Conservation (phyloP, 768 basidiomycete species). For the Boletus edulis region DNA sequence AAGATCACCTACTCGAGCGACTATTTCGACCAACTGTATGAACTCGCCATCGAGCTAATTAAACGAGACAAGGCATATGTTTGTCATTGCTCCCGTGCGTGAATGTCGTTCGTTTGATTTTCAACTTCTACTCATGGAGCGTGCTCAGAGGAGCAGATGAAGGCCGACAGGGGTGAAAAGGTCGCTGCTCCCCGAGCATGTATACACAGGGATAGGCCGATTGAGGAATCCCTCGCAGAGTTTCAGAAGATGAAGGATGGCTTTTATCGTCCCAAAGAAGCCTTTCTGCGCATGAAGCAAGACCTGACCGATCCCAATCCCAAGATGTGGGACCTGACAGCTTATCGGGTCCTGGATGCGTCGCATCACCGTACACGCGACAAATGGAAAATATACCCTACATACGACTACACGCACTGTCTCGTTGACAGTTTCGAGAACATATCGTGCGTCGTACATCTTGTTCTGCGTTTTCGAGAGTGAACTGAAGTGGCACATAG, state of each 20-base stretch:
- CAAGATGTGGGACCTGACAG: slow-evolving; percentile 99
- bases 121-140: slow-evolving; percentile 1
- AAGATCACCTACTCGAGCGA: slow-evolving; percentile 99
- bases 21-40: slow-evolving; percentile 86
- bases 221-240: slow-evolving; percentile 83
- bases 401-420: slow-evolving; percentile 99
- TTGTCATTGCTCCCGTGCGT: slow-evolving; percentile 92
- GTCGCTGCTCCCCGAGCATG: slow-evolving; percentile 81
- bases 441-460: slow-evolving; percentile 74
- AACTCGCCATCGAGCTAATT: slow-evolving; percentile 85
- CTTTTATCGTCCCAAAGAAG: slow-evolving; percentile 87
- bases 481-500: slow-evolving; percentile 37
- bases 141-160: slow-evolving; percentile 83
- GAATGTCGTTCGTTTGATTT: neutral
- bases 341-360: slow-evolving; percentile 88
- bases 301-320: slow-evolving; percentile 91
- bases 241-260: slow-evolving; percentile 94
- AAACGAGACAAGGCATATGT: slow-evolving; percentile 92
- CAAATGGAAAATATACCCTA: slow-evolving; percentile 97
- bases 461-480: neutral
- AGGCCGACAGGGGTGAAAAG: slow-evolving; percentile 82
- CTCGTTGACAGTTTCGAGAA: slow-evolving; percentile 98
- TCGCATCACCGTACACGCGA: slow-evolving; percentile 91
- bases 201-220: slow-evolving; percentile 78
- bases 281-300: slow-evolving; percentile 96